Conservation (phyloP, 208 protist species). For the Blechomonas ayalai region DNA sequence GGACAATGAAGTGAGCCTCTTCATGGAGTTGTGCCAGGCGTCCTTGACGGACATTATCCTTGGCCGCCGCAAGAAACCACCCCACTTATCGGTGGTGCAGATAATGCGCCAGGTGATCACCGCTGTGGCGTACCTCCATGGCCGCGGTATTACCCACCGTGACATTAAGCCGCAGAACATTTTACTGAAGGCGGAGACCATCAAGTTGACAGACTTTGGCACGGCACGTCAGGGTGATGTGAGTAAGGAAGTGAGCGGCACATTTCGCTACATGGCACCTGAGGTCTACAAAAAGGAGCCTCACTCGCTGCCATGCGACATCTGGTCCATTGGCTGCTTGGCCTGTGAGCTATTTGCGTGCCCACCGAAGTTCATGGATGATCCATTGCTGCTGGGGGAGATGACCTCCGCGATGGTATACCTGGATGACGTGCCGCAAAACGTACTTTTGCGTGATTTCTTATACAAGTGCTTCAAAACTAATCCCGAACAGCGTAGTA, state of each 20-base stretch:
- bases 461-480: slow-evolving; percentile 72
- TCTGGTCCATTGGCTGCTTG: slow-evolving; percentile 90
- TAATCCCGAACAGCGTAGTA: slow-evolving; percentile 50
- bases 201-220: slow-evolving; percentile 99
- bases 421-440: slow-evolving; percentile 49
- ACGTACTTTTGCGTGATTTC: slow-evolving; percentile 59
- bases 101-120: slow-evolving; percentile 93
- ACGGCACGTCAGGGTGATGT: slow-evolving; percentile 65
- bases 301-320: slow-evolving; percentile 83
- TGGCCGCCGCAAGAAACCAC: slow-evolving; percentile 35
- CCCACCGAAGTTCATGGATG: slow-evolving; percentile 74
- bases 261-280: slow-evolving; percentile 91
- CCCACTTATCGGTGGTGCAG: slow-evolving; percentile 50
- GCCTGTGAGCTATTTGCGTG: slow-evolving; percentile 84
- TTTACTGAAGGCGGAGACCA: slow-evolving; percentile 70
- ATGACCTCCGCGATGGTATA: slow-evolving; percentile 39
- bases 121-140: slow-evolving; percentile 96
- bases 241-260: slow-evolving; percentile 77
- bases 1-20: slow-evolving; percentile 80
- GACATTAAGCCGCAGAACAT: slow-evolving; percentile 98
- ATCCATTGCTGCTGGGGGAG: slow-evolving; percentile 46
- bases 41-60: slow-evolving; percentile 80
- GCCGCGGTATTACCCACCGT: slow-evolving; percentile 96
- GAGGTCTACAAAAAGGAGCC: slow-evolving; percentile 82
- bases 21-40: slow-evolving; percentile 89